Evolutionary conservation across 2,329 filamentous ascomycete genomes (phyloP), one percentile per base, ranked within the genome.

Genomic region (Phaeosphaeria sp.): DNA sequence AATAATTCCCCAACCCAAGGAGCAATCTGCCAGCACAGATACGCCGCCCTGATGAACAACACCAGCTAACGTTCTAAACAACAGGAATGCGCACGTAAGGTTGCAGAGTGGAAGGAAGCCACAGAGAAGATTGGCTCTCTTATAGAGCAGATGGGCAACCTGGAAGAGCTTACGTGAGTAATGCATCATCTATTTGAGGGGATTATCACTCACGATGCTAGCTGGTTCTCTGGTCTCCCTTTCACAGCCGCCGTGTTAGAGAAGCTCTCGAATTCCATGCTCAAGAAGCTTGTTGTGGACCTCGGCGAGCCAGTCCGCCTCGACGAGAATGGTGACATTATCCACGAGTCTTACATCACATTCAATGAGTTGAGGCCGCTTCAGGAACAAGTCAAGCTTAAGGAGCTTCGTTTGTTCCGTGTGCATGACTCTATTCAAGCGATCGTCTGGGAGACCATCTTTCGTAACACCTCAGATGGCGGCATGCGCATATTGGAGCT

Each of bases 381-480:
- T 21, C 30, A 58, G 6, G 51, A 65, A 33, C 66, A 67, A 56
- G 67, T 58, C 1, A 54, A 68, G 36, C 66, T 75, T 21, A 47
- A 60, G 46, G 67, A 71, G 51, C 69, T 76, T 33, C 67, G 72
- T 5, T 50, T 76, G 46, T 70, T 73, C 42, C 48, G 55, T 46
- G 69, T 76, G 54, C 63, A 52, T 10, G 64, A 72, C 50, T 71
- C 68, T 0, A 53, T 66, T 23, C 73, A 76, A 52, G 56, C 62
- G 1, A 55, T 73, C 25, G 56, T 72, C 5, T 76, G 73, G 73
- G 72, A 72, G 57, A 62, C 71, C 11, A 63, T 73, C 18, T 75
- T 65, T 47, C 62, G 65, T 30, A 75, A 72, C 55, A 27, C 55
- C 5, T 47, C 54, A 17, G 55, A 63, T 1, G 52, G 54, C 2